phyloP scores from a whole-genome alignment of 257 asterid species.

The Ajuga chamaepitys region DNA sequence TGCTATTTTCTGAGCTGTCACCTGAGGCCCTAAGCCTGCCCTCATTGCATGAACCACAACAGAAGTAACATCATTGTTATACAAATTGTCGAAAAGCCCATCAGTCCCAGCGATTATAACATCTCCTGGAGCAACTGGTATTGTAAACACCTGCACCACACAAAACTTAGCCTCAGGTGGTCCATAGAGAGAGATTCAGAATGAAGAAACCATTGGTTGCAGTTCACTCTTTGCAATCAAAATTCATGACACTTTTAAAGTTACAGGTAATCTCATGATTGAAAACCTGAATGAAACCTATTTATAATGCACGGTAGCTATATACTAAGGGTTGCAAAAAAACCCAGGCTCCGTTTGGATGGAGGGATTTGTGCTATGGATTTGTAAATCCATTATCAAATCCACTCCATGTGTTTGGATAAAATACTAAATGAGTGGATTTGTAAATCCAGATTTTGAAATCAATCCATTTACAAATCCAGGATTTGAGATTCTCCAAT shows the following conservation, averaged over 20 bases:
- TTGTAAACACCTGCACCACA: conserved; percentile 64
- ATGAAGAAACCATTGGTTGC: not conserved
- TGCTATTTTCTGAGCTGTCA: conserved; percentile 86
- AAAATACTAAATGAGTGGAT: too few relatives aligned
- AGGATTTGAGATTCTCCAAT: too few relatives aligned
- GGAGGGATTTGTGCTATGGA: too few relatives aligned
- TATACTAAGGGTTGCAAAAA: not conserved
- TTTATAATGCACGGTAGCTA: not conserved
- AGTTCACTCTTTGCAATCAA: not conserved
- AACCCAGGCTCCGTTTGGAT: too few relatives aligned
- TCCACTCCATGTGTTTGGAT: too few relatives aligned
- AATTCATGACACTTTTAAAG: not conserved
- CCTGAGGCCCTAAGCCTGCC: conserved; percentile 88
- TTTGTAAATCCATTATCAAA: too few relatives aligned
- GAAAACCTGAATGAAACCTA: not conserved
- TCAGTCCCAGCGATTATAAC: conserved; percentile 94
- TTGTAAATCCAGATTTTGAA: too few relatives aligned
- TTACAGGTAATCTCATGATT: not conserved
- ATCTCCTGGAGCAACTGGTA: conserved; percentile 90
- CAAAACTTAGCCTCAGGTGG: conserved; percentile 1
- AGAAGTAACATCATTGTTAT: conserved; percentile 72
- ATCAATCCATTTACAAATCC: too few relatives aligned
- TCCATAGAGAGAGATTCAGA: not conserved
- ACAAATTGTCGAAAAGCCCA: conserved; percentile 95
- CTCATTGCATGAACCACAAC: conserved; percentile 81